Percentiles rank a stretch among this genome's conserved stretches.
Evolutionary conservation across 2,329 filamentous ascomycete genomes (phyloP).

Genomic region (Aureobasidium subglaciale): DNA sequence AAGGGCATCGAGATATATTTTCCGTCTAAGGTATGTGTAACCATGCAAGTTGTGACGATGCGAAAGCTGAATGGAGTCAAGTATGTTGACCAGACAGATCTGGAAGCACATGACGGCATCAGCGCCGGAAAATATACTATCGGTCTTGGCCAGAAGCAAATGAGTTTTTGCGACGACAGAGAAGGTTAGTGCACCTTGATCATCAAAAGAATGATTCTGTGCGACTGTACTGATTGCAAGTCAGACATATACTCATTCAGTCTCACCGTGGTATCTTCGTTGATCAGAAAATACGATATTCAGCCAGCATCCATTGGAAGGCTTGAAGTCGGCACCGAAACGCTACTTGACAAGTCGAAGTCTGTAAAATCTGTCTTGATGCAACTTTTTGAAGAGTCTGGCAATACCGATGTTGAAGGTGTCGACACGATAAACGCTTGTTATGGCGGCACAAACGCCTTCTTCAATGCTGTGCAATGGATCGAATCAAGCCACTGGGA

Average conservation of each 20-base stretch:
- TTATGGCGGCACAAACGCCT: constrained; percentile 49
- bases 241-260: constrained; percentile 49
- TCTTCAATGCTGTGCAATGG: constrained; percentile 50
- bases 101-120: constrained; percentile 50
- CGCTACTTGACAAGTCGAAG: constrained; percentile 49
- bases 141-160: constrained; percentile 48
- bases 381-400: constrained; percentile 45
- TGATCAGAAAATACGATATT: constrained; percentile 47
- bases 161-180: constrained; percentile 50
- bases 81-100: constrained; percentile 48
- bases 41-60: background rate
- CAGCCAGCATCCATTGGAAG: constrained; percentile 45
- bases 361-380: constrained; percentile 49
- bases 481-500: constrained; percentile 49
- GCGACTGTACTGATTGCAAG: too few relatives aligned
- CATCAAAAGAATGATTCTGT: constrained; percentile 3
- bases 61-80: constrained; percentile 24
- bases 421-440: constrained; percentile 49
- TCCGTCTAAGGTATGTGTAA: constrained; percentile 42
- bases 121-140: constrained; percentile 47
- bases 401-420: constrained; percentile 48
- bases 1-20: constrained; percentile 51
- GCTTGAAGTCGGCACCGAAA: constrained; percentile 49
- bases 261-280: constrained; percentile 45
- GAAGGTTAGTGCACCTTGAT: constrained; percentile 33